Percentiles rank a stretch among this genome's conserved stretches.
Evolutionary conservation across 1,139 yeast species (phyloP).

Genomic region (Kodamaea suecica): DNA sequence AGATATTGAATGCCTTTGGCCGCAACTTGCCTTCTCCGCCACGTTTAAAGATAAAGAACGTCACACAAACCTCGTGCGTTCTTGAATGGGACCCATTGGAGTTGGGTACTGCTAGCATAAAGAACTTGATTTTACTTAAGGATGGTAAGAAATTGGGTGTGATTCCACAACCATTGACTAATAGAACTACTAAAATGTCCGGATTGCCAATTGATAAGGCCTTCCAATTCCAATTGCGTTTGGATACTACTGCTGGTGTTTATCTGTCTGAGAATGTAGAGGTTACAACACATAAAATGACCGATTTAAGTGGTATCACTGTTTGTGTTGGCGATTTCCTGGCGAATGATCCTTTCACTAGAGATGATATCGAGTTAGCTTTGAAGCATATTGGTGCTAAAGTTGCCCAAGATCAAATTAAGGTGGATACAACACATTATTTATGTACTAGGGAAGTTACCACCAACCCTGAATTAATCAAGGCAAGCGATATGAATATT

Average conservation of each 20-base stretch:
- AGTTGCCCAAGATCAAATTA: slow-evolving; percentile 69
- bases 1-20: slow-evolving; percentile 72
- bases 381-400: slow-evolving; percentile 75
- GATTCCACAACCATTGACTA: slow-evolving; percentile 79
- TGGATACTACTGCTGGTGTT: slow-evolving; percentile 88
- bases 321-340: slow-evolving; percentile 84
- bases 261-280: slow-evolving; percentile 65
- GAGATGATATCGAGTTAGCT: slow-evolving; percentile 61
- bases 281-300: slow-evolving; percentile 91
- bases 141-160: slow-evolving; percentile 78
- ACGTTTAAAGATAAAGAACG: slow-evolving; percentile 64
- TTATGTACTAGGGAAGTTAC: slow-evolving; percentile 67
- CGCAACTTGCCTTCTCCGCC: slow-evolving; percentile 72
- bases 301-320: slow-evolving; percentile 89
- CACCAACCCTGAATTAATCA: slow-evolving; percentile 60
- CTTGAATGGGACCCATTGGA: slow-evolving; percentile 89
- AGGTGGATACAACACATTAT: slow-evolving; percentile 92
- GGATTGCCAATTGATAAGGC: slow-evolving; percentile 86
- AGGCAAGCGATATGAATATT: slow-evolving; percentile 82
- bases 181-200: slow-evolving; percentile 81
- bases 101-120: slow-evolving; percentile 79
- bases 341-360: slow-evolving; percentile 54
- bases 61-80: slow-evolving; percentile 93
- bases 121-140: slow-evolving; percentile 73
- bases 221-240: slow-evolving; percentile 73